A percentile compares a stretch with the other conserved stretches of the same genome.
These are phyloP conservation scores for Epichloe aotearoae DNA, from an alignment of 2,329 filamentous ascomycete genomes.

Conservation along the genomic window DNA sequence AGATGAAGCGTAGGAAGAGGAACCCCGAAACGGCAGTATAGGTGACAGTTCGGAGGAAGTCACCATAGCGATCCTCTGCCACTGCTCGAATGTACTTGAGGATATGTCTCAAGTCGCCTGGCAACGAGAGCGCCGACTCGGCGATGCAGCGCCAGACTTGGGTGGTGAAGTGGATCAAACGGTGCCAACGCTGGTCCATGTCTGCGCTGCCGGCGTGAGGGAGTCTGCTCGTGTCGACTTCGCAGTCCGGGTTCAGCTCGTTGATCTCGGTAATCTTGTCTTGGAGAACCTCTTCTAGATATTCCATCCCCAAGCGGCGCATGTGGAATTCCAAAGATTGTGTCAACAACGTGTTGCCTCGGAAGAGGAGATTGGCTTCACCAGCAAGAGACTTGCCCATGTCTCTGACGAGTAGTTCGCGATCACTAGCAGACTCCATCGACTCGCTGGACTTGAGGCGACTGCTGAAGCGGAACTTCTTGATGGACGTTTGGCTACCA, in stretches of 20 bases:
- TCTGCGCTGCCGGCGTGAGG: conserved; percentile 43
- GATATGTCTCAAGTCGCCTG: conserved; percentile 68
- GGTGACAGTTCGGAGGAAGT: conserved; percentile 76
- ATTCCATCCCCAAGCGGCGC: conserved; percentile 86
- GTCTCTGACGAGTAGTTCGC: conserved; percentile 61
- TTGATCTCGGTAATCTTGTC: conserved; percentile 83
- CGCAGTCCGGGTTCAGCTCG: conserved; percentile 79
- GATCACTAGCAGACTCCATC: conserved; percentile 46
- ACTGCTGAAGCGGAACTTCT: conserved; percentile 58
- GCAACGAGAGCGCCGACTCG: conserved; percentile 59
- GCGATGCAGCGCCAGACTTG: conserved; percentile 78
- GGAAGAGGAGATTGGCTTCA: conserved; percentile 89
- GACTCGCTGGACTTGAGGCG: conserved; percentile 61
- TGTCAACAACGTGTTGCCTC: conserved; percentile 86
- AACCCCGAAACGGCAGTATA: conserved; percentile 96
- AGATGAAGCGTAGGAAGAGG: conserved; percentile 87
- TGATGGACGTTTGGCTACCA: conserved; percentile 65
- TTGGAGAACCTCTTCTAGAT: conserved; percentile 74
- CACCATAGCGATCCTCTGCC: conserved; percentile 86
- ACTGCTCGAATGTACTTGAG: conserved; percentile 87
- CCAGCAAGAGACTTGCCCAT: conserved; percentile 67
- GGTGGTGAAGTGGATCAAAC: conserved; percentile 62
- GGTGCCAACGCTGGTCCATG: conserved; percentile 69
- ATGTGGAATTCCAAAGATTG: conserved; percentile 93
- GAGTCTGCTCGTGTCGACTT: conserved; percentile 82